Evolutionary conservation across 78 protist species (phyloP).

Genomic region (Dictyostelium firmibasis): DNA sequence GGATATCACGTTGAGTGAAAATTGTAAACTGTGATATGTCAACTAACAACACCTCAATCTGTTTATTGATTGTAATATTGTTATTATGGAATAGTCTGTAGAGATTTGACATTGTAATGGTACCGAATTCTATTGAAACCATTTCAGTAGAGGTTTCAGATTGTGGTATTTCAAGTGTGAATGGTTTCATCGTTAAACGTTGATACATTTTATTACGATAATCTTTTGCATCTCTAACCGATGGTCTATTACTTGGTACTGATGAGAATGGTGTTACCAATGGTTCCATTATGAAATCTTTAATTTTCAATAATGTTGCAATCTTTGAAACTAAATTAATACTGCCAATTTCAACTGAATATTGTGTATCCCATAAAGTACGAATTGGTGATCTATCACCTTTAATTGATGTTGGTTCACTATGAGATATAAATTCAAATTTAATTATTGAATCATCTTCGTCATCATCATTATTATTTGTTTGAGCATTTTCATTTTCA

Average conservation of each 20-base stretch:
- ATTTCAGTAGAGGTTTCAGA: background rate
- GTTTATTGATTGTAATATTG: background rate
- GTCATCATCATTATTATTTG: background rate
- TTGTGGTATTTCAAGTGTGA: slow-evolving; percentile 31
- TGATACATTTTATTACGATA: slow-evolving; percentile 25
- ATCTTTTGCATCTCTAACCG: background rate
- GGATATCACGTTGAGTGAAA: background rate
- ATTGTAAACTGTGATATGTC: background rate
- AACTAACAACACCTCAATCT: slow-evolving; percentile 15
- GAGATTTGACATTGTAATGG: slow-evolving; percentile 13
- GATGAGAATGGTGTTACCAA: slow-evolving; percentile 24
- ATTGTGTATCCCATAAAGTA: slow-evolving; percentile 36
- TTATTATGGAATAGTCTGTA: background rate
- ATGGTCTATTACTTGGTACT: background rate
- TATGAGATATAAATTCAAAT: slow-evolving; percentile 29
- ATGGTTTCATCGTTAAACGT: slow-evolving; percentile 47
- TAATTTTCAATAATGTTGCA: slow-evolving; percentile 4
- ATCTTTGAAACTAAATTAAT: slow-evolving; percentile 22
- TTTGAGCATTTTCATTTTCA: background rate
- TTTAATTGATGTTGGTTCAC: background rate
- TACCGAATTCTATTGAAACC: slow-evolving; percentile 38
- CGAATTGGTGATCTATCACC: background rate
- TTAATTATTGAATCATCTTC: background rate
- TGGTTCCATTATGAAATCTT: slow-evolving; percentile 72
- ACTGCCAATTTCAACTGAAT: background rate